These are phyloP conservation scores for Pleurotus djamor DNA, from an alignment of 768 basidiomycete species.

Conservation along the genomic window DNA sequence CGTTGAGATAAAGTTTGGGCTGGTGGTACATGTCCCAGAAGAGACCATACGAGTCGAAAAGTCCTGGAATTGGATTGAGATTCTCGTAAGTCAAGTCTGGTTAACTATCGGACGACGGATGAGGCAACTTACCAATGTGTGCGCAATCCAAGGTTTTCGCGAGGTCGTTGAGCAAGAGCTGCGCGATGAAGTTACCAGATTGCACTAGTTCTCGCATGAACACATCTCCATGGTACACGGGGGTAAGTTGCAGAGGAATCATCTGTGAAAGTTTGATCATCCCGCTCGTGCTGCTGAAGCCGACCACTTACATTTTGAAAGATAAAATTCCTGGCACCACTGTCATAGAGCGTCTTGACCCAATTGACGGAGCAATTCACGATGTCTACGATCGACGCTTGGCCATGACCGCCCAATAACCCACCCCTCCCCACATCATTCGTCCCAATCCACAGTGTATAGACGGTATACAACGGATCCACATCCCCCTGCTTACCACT, in stretches of 20 bases:
- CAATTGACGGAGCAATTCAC: conserved; percentile 58
- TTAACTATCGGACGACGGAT: not conserved
- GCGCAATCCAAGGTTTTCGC: conserved; percentile 31
- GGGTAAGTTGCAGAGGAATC: conserved; percentile 34
- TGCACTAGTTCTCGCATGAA: conserved; percentile 44
- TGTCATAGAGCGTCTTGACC: conserved; percentile 52
- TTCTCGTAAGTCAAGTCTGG: not conserved
- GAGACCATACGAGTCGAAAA: conserved; percentile 41
- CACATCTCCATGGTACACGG: conserved; percentile 31
- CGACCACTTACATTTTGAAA: conserved; percentile 74
- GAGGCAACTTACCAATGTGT: conserved; percentile 35
- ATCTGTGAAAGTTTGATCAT: conserved; percentile 26
- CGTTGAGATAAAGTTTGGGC: conserved; percentile 42
- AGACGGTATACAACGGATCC: conserved; percentile 46
- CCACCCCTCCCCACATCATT: conserved; percentile 58
- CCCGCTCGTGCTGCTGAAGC: too few relatives aligned
- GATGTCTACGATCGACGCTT: conserved; percentile 57
- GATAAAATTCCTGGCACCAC: conserved; percentile 64
- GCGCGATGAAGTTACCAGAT: conserved; percentile 49
- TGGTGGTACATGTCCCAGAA: conserved; percentile 37
- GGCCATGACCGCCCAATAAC: conserved; percentile 49
- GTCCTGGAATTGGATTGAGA: conserved; percentile 16
- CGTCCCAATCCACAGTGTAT: conserved; percentile 69
- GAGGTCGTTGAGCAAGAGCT: conserved; percentile 44
- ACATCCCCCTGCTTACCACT: conserved; percentile 38